Evolutionary conservation across 441 rosid genomes (phyloP).

Genomic region (Dalechampia spathulata): DNA sequence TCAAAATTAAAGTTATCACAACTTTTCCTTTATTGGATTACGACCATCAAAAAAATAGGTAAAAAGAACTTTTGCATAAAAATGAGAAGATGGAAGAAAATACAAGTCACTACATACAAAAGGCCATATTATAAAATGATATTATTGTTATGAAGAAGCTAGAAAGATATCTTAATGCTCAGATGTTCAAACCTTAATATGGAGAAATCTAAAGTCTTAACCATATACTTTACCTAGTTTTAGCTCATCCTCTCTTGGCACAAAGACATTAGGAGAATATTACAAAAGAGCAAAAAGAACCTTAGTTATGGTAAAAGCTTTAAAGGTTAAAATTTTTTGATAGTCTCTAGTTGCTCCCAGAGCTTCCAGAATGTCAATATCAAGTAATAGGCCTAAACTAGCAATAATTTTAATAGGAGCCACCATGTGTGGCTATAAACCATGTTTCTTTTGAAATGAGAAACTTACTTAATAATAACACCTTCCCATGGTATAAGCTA

Average conservation of each 20-base stretch:
- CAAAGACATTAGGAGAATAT: conserved; percentile 58
- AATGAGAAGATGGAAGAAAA: neutral
- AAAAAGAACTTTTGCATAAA: neutral
- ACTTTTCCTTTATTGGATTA: too few relatives aligned
- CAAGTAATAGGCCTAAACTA: conserved; percentile 90
- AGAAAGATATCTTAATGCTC: conserved; percentile 1
- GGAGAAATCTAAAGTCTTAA: conserved; percentile 89
- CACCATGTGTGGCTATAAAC: conserved; percentile 92
- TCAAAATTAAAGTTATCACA: too few relatives aligned
- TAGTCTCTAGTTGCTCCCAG: conserved; percentile 89
- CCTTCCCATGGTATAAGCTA: neutral
- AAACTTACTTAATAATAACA: conserved; percentile 46
- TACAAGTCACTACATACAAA: neutral
- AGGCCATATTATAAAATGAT: neutral
- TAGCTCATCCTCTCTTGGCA: conserved; percentile 73
- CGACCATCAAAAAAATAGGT: neutral
- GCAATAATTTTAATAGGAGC: conserved; percentile 98
- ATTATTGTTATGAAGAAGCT: neutral
- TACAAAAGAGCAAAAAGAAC: conserved; percentile 70
- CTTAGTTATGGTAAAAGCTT: conserved; percentile 67
- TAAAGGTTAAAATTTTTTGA: conserved; percentile 77
- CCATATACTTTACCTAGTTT: conserved; percentile 70
- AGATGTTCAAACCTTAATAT: conserved; percentile 52
- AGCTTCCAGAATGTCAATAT: conserved; percentile 85
- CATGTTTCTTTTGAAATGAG: conserved; percentile 71